A percentile compares a stretch with the other conserved stretches of the same genome.
Conservation (phyloP, 331 rosid genomes). For the Prunus yedoensis region DNA sequence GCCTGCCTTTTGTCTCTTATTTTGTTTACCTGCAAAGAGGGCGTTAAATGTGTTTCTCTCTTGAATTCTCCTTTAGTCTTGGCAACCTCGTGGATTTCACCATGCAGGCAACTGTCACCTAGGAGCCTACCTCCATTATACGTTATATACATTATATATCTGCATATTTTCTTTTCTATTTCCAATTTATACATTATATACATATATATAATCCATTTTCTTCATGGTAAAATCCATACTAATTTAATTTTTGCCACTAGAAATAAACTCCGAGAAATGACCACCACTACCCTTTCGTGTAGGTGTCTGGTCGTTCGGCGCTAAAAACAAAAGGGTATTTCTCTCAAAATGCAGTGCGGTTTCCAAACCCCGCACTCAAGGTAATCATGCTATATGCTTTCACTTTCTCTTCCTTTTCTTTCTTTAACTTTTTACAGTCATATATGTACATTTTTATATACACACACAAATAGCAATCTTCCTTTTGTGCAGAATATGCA, state of each 20-base stretch:
- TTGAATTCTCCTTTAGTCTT: neutral
- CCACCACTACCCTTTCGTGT: constrained; percentile 1
- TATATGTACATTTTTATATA: neutral
- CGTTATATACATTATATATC: no score
- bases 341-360: constrained; percentile 54
- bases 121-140: neutral
- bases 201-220: no score
- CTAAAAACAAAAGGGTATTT: constrained; percentile 44
- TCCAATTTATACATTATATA: no score
- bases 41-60: neutral
- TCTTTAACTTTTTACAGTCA: no score
- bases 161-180: neutral
- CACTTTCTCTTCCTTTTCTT: neutral
- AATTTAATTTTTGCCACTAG: neutral
- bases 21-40: neutral
- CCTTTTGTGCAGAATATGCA: constrained; percentile 35
- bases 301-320: constrained; percentile 49
- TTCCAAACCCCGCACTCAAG: constrained; percentile 68
- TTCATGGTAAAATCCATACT: neutral
- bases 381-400: constrained; percentile 27
- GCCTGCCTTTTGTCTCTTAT: neutral
- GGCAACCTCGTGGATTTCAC: constrained; percentile 2
- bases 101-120: constrained; percentile 6
- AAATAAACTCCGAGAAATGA: no score
- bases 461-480: neutral